Evolutionary conservation across 352 stramenopile species (phyloP).

Genomic region (Globisporangium cystogenes): DNA sequence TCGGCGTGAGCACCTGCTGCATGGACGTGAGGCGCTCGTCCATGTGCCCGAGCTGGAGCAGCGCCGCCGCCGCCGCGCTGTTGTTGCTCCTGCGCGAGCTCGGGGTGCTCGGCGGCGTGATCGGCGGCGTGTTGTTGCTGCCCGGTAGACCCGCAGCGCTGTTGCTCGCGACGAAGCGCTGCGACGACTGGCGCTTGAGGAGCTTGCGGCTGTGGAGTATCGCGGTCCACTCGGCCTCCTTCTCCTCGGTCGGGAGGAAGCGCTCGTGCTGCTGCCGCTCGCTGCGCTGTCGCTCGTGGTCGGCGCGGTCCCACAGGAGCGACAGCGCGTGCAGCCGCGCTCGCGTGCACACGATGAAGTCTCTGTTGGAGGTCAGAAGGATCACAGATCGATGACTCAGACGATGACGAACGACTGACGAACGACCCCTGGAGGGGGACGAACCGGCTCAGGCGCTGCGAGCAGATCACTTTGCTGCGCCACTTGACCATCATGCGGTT

Average conservation of each 20-base stretch:
- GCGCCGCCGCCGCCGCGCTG: conserved; percentile 7
- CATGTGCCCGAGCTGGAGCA: conserved; percentile 42
- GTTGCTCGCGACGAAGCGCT: background rate
- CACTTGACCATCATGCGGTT: conserved; percentile 72
- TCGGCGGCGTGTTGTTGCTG: conserved; percentile 1
- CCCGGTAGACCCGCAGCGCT: conserved; percentile 1
- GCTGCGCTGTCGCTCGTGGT: conserved; percentile 59
- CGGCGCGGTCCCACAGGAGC: conserved; percentile 53
- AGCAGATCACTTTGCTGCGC: conserved; percentile 65
- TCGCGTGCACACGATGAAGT: conserved; percentile 50
- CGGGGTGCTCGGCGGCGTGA: background rate
- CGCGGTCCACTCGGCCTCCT: conserved; percentile 22
- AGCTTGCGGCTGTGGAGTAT: conserved; percentile 12
- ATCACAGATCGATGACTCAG: background rate
- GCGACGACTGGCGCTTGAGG: conserved; percentile 2
- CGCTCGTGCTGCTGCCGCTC: conserved; percentile 40
- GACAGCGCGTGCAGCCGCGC: conserved; percentile 50
- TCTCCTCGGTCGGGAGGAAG: conserved; percentile 26
- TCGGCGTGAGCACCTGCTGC: conserved; percentile 73
- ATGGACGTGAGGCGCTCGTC: conserved; percentile 58
- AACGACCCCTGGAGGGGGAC: too few relatives aligned
- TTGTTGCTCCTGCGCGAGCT: conserved; percentile 4
- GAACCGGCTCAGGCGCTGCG: conserved; percentile 44
- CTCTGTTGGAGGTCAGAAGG: conserved; percentile 1
- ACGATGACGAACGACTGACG: background rate